Evolutionary conservation across 2,329 filamentous ascomycete species (phyloP).

Genomic region (Geoglossum cookeanum): DNA sequence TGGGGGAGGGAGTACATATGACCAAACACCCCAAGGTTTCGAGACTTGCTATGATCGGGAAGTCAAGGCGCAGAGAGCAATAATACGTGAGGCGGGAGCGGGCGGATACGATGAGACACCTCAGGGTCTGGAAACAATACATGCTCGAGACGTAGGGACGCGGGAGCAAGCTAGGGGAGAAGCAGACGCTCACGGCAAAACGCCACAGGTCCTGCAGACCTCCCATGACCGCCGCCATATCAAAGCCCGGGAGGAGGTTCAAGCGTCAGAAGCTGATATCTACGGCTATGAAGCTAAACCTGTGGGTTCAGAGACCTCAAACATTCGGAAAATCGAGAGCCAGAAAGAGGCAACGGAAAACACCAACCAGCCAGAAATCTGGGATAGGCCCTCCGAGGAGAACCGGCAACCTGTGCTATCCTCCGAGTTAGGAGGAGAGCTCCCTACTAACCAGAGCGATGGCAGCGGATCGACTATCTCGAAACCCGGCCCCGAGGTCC

Average conservation of each 20-base stretch:
- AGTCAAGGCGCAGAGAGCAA: background rate
- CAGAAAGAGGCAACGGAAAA: background rate
- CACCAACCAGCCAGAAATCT: background rate
- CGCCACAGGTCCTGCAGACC: background rate
- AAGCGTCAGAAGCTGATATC: background rate
- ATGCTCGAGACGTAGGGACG: constrained; percentile 24
- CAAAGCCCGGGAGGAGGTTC: background rate
- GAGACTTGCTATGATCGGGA: background rate
- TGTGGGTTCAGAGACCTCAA: constrained; percentile 1
- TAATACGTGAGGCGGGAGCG: background rate
- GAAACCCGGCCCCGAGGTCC: background rate
- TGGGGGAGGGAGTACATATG: background rate
- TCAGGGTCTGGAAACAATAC: constrained; percentile 30
- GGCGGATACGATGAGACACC: constrained; percentile 13
- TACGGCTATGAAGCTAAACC: background rate
- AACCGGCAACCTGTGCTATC: constrained; percentile 18
- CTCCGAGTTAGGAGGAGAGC: constrained; percentile 3
- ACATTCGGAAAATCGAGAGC: constrained; percentile 8
- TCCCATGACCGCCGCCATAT: constrained; percentile 3
- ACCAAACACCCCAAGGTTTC: constrained; percentile 2
- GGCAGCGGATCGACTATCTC: background rate
- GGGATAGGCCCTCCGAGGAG: constrained; percentile 5
- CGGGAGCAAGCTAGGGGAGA: constrained; percentile 5
- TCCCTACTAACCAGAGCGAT: background rate
- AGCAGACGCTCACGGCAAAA: background rate